Evolutionary conservation across 2,329 filamentous ascomycete species (phyloP).

Genomic region (Plenodomus biglobosus): DNA sequence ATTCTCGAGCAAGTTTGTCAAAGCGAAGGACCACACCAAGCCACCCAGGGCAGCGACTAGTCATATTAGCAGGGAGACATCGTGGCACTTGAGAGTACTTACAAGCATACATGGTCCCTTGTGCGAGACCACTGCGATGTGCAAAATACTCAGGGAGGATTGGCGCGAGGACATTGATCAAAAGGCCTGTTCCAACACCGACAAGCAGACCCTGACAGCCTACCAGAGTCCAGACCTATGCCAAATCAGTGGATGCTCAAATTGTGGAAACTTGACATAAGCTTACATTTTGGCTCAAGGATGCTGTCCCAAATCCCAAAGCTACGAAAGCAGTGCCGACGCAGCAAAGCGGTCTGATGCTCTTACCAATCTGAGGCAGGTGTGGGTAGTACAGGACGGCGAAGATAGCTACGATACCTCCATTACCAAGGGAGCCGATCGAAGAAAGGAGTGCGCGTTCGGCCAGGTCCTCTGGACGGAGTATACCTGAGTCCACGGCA

Average conservation of each 20-base stretch:
- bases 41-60: conserved; percentile 21
- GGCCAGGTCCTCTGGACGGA: conserved; percentile 9
- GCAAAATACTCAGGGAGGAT: conserved; percentile 56
- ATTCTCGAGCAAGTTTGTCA: conserved; percentile 46
- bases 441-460: conserved; percentile 17
- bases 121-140: conserved; percentile 46
- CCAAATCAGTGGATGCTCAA: conserved; percentile 2
- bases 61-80: background rate
- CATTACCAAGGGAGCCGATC: conserved; percentile 23
- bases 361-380: conserved; percentile 19
- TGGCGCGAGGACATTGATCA: conserved; percentile 50
- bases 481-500: conserved; percentile 14
- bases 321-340: conserved; percentile 15
- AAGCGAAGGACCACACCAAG: conserved; percentile 14
- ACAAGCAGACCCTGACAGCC: conserved; percentile 50
- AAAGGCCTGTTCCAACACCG: conserved; percentile 49
- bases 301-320: conserved; percentile 16
- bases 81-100: background rate
- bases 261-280: background rate
- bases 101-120: conserved; percentile 20
- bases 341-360: conserved; percentile 17
- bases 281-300: conserved; percentile 20
- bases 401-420: conserved; percentile 21
- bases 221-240: conserved; percentile 45
- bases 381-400: conserved; percentile 19